These are phyloP conservation scores for Tuctoria greenei DNA, from an alignment of 176 grass and related monocot species.

Conservation along the genomic window DNA sequence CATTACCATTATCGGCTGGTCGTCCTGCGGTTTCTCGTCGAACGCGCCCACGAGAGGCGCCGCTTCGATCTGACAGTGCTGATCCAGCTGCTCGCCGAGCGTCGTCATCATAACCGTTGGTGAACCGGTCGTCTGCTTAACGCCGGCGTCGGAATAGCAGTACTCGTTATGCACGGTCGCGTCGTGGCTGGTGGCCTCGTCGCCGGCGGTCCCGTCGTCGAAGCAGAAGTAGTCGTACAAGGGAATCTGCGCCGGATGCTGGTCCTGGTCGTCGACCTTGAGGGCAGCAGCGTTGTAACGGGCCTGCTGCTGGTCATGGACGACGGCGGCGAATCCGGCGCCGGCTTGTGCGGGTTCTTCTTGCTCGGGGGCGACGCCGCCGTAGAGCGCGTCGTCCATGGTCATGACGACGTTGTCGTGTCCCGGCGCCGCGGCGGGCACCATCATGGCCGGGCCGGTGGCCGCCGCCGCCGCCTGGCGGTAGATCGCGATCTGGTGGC, in stretches of 20 bases:
- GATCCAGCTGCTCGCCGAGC: conserved; percentile 24
- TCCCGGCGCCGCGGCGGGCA: not conserved
- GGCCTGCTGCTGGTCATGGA: not conserved
- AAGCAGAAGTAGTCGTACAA: conserved; percentile 40
- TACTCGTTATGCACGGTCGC: not conserved
- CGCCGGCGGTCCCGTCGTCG: not conserved
- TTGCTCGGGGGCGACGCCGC: not conserved
- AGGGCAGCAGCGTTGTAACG: not conserved
- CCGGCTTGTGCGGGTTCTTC: too few relatives aligned
- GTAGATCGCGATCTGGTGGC: conserved; percentile 15
- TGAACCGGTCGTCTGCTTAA: not conserved
- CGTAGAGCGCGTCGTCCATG: conserved; percentile 30
- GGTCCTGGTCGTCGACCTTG: not conserved
- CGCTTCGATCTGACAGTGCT: conserved; percentile 24
- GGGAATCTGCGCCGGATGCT: conserved; percentile 16
- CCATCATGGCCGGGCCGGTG: too few relatives aligned
- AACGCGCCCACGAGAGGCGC: conserved; percentile 1
- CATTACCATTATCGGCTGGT: not conserved
- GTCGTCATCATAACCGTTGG: not conserved
- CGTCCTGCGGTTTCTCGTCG: conserved; percentile 16
- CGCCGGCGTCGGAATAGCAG: not conserved
- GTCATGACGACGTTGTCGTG: not conserved
- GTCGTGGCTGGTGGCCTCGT: conserved; percentile 15
- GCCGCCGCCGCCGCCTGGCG: not conserved
- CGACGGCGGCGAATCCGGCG: not conserved